phyloP scores from a whole-genome alignment of 257 asterid genomes.

The Solanum medicagineum region DNA sequence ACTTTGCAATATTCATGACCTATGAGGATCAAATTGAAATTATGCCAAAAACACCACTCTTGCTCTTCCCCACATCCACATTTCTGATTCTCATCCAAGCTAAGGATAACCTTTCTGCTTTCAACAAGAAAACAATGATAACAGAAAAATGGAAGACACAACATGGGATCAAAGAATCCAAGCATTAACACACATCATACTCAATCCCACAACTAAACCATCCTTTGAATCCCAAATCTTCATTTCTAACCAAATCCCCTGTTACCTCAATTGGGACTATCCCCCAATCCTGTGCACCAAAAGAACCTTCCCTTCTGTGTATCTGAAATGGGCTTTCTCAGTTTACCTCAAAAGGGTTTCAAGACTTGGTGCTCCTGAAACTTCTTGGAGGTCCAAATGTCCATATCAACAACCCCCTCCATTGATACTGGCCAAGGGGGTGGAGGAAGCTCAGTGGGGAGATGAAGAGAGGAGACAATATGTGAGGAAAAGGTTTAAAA shows the following conservation, averaged over 20 bases:
- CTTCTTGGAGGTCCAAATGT: conserved; percentile 91
- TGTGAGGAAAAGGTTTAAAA: conserved; percentile 38
- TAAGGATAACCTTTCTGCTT: neutral
- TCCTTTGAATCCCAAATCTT: conserved; percentile 57
- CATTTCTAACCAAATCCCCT: conserved; percentile 67
- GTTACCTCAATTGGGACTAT: conserved; percentile 89
- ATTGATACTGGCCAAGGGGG: conserved; percentile 48
- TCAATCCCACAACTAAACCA: conserved; percentile 58
- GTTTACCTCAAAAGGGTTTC: conserved; percentile 37
- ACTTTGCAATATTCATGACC: neutral
- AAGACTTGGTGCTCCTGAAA: conserved; percentile 36
- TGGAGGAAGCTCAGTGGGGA: conserved; percentile 68
- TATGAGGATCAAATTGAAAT: neutral
- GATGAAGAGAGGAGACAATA: conserved; percentile 44
- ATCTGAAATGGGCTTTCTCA: conserved; percentile 39
- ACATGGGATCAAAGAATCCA: conserved; percentile 57
- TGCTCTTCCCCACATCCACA: neutral
- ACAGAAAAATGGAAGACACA: conserved; percentile 38
- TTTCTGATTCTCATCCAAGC: neutral
- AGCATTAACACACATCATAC: conserved; percentile 68
- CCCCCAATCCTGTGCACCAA: conserved; percentile 75
- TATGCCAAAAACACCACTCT: neutral
- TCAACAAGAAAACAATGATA: neutral
- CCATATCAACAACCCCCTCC: conserved; percentile 74
- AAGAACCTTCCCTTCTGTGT: conserved; percentile 17